Conservation (phyloP, 2,329 filamentous ascomycete species). For the Fusarium torulosum region DNA sequence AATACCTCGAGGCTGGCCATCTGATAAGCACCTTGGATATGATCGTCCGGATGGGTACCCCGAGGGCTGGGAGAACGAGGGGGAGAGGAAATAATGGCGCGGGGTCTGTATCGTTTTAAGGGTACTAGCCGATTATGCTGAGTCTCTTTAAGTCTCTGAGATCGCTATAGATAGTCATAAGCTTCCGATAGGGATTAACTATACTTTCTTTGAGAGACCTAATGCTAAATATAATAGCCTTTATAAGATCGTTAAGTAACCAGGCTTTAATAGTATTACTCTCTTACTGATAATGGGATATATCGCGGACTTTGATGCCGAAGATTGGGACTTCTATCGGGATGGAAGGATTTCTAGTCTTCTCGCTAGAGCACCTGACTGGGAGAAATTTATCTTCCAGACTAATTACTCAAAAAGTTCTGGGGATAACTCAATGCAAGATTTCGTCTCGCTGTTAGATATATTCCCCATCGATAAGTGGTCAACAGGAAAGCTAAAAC, state of each 20-base stretch:
- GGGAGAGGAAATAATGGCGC: neutral
- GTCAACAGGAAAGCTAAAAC: neutral
- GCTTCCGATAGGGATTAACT: neutral
- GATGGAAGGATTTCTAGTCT: neutral
- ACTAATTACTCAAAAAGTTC: neutral
- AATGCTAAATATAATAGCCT: slow-evolving; percentile 5
- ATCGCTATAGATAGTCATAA: neutral
- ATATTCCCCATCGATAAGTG: neutral
- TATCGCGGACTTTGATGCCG: rapidly evolving
- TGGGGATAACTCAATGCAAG: rapidly evolving
- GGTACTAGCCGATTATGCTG: neutral
- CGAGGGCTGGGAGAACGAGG: neutral
- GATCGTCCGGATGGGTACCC: neutral
- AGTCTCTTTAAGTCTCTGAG: neutral
- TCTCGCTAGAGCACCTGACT: neutral
- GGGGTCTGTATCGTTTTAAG: neutral
- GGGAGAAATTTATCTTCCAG: neutral
- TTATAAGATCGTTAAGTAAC: neutral
- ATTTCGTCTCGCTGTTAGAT: slow-evolving; percentile 1
- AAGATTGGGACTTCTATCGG: neutral
- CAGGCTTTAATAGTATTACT: neutral
- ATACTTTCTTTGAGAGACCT: neutral
- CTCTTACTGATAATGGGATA: neutral
- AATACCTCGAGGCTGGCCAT: neutral
- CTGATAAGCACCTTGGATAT: neutral